Percentiles rank a stretch among this genome's conserved stretches.
Evolutionary conservation across 371 early-diverging fungal genomes (phyloP).

Genomic region (Apophysomyces trapeziformis): DNA sequence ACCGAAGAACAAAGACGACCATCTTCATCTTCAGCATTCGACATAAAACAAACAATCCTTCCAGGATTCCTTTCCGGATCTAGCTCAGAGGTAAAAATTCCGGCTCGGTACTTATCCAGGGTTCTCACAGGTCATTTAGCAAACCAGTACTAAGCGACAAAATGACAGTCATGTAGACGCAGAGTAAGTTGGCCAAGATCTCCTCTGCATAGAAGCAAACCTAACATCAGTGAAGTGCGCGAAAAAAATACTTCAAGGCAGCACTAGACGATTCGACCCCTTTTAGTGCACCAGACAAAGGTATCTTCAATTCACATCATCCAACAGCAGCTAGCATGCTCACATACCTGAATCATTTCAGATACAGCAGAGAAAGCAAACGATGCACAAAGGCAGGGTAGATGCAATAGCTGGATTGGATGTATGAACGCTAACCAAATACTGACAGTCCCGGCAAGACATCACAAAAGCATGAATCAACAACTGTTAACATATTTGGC

Average conservation of each 20-base stretch:
- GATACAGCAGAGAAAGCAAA: neutral
- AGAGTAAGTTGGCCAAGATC: neutral
- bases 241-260: neutral
- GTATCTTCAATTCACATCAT: neutral
- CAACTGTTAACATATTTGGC: slow-evolving; percentile 42
- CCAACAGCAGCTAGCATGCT: neutral
- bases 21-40: neutral
- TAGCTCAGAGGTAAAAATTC: neutral
- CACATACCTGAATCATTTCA: neutral
- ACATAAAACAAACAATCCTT: neutral
- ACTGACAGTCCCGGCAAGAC: neutral
- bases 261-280: neutral
- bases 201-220: neutral
- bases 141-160: neutral
- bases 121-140: neutral
- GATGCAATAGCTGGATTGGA: neutral
- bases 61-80: neutral
- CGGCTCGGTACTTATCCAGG: neutral
- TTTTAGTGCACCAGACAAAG: neutral
- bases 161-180: neutral
- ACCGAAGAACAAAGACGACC: neutral
- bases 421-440: neutral
- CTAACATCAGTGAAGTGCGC: neutral
- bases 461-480: slow-evolving; percentile 7
- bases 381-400: slow-evolving; percentile 2